Evolutionary conservation across 1,284 basidiomycete genomes (phyloP).

Genomic region (Neotropicomus parvogracilis): DNA sequence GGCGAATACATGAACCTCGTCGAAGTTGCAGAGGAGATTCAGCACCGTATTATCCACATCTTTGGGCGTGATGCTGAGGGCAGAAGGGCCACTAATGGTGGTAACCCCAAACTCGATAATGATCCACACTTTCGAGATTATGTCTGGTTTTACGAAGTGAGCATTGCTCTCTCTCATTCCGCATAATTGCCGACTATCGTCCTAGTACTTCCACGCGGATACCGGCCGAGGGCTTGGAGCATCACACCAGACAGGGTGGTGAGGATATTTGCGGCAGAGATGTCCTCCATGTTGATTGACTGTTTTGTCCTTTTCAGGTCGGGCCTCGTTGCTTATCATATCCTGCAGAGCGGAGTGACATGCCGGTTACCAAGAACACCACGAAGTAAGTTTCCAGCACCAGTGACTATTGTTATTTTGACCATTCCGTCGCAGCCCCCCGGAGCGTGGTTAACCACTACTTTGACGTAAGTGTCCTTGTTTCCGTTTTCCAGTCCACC

Average conservation of each 20-base stretch:
- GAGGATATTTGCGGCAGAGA: conserved; percentile 25
- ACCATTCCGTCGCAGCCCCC: conserved; percentile 57
- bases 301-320: conserved; percentile 49
- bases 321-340: conserved; percentile 88
- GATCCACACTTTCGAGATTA: conserved; percentile 98
- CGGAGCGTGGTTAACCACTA: conserved; percentile 87
- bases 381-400: conserved; percentile 51
- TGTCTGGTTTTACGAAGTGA: conserved; percentile 90
- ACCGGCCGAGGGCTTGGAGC: conserved; percentile 90
- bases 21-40: conserved; percentile 92
- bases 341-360: conserved; percentile 80
- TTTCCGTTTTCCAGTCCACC: neutral
- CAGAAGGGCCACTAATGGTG: conserved; percentile 87
- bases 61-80: conserved; percentile 89
- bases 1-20: conserved; percentile 96
- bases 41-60: conserved; percentile 95
- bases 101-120: conserved; percentile 79
- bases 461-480: conserved; percentile 69
- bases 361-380: conserved; percentile 87
- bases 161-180: neutral
- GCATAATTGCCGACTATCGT: conserved; percentile 5
- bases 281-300: neutral
- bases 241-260: conserved; percentile 97
- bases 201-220: conserved; percentile 92
- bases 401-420: neutral